Base-by-base conservation (phyloP, 371 early-diverging fungal species). In the Mortierella sp. region DNA sequence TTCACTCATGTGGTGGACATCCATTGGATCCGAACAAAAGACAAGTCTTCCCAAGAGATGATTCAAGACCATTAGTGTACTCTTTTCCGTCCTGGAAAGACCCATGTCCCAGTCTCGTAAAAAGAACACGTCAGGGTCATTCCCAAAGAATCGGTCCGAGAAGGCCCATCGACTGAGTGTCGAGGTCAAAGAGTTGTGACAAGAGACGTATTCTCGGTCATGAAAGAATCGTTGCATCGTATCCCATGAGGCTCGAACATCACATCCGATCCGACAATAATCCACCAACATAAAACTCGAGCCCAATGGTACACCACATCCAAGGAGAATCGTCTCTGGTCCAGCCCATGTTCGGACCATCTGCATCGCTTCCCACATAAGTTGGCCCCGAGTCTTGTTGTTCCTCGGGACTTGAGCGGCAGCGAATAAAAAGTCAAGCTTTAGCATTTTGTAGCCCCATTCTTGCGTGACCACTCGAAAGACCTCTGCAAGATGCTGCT, bases 361-460 rank as follows among this genome's bases (percentile, higher is more conserved):
- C 7, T 84, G 85, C 86, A 87, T 84, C 1, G 88, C 85, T 58
- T 89, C 89, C 82, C 84, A 87, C 89, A 88, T 87, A 57, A 87
- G 85, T 64, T 89, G 86, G 30, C 87, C 88, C 12, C 88, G 83
- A 2, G 87, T 82, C 57, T 86, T 86, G 62, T 87, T 86, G 28
- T 76, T 67, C 7, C 87, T 80, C 15, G 89, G 85, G 5, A 85
- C 82, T 80, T 84, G 88, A 37, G 88, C 89, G 0, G 88, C 87
- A 7, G 88, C 89, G 81, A 89, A 89, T 19, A 85, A 75, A 61
- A 89, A 89, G 56, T 88, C 89, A 1, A 89, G 81, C 46, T 89
- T 87, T 23, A 89, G 73, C 84, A 89, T 86, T 57, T 84, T 85
- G 66, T 85, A 89, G 0, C 85, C 87, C 88, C 88, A 87, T 16